Conservation (phyloP, 345 rosid genomes). For the Eutrema yunnanense region DNA sequence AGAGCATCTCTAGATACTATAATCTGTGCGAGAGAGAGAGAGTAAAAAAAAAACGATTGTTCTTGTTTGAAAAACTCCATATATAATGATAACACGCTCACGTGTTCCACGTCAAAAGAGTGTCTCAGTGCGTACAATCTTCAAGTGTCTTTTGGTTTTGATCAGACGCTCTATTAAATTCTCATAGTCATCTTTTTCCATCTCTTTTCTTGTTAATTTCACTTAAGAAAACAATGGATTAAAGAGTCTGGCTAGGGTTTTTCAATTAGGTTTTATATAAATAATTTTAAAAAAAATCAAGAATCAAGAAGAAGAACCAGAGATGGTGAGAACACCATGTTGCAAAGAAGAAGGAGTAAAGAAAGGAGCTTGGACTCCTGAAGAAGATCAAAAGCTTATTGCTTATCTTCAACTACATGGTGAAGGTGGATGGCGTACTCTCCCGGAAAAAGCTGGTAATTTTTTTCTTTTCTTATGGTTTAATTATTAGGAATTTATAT, state of each 20-base stretch:
- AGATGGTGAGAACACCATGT: constrained; percentile 39
- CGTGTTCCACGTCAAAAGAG: constrained; percentile 21
- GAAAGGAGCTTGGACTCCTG: constrained; percentile 45
- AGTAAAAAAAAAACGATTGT: neutral
- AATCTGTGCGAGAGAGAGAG: neutral
- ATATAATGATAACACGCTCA: constrained; percentile 12
- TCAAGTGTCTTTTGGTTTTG: constrained; percentile 30
- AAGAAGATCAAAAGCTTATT: constrained; percentile 38
- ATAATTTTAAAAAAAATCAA: neutral
- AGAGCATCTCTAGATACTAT: neutral
- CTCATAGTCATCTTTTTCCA: neutral
- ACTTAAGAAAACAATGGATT: neutral
- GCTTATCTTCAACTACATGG: constrained; percentile 31
- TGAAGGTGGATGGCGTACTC: constrained; percentile 44
- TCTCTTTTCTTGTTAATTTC: neutral
- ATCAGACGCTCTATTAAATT: constrained; percentile 25
- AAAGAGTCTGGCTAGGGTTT: neutral
- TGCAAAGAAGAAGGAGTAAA: constrained; percentile 34
- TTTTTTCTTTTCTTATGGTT: neutral
- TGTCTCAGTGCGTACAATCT: constrained; percentile 26
- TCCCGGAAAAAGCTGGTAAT: constrained; percentile 44
- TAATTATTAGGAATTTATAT: neutral
- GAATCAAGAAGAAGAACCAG: neutral
- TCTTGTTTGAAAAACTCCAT: neutral
- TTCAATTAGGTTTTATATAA: neutral